A percentile compares a stretch with the other conserved stretches of the same genome.
Conservation (phyloP, 2,329 filamentous ascomycete species). For the Pseudodiploospora longispora region DNA sequence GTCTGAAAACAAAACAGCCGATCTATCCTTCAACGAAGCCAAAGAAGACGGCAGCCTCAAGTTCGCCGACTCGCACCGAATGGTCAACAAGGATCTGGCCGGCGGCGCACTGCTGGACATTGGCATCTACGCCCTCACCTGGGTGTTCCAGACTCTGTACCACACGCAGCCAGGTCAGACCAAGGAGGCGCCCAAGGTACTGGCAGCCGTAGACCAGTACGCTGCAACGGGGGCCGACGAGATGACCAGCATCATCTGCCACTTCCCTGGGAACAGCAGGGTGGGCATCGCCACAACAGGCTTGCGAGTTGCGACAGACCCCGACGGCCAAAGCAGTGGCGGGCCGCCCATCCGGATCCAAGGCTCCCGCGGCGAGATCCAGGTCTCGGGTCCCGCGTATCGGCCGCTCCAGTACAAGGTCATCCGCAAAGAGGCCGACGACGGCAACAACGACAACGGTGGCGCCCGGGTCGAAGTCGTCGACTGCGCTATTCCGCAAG, state of each 20-base stretch:
- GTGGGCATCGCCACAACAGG: conserved; percentile 66
- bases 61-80: conserved; percentile 57
- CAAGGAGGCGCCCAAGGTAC: conserved; percentile 61
- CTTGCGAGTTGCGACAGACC: conserved; percentile 53
- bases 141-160: conserved; percentile 86
- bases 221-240: conserved; percentile 64
- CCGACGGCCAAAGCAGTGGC: conserved; percentile 50
- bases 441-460: conserved; percentile 37
- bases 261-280: conserved; percentile 60
- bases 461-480: conserved; percentile 43
- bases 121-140: conserved; percentile 82
- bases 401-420: conserved; percentile 58
- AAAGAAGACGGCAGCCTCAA: conserved; percentile 40
- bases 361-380: conserved; percentile 73
- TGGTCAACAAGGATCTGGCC: conserved; percentile 75
- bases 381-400: conserved; percentile 66
- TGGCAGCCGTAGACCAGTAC: conserved; percentile 64
- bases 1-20: conserved; percentile 30
- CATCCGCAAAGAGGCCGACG: conserved; percentile 42
- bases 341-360: conserved; percentile 70
- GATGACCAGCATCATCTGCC: conserved; percentile 67
- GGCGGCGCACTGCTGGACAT: conserved; percentile 78
- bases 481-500: conserved; percentile 37
- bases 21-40: conserved; percentile 51
- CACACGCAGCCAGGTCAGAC: conserved; percentile 62